These are phyloP conservation scores for Fusarium liriodendri DNA, from an alignment of 2,329 filamentous ascomycete genomes.

Conservation along the genomic window DNA sequence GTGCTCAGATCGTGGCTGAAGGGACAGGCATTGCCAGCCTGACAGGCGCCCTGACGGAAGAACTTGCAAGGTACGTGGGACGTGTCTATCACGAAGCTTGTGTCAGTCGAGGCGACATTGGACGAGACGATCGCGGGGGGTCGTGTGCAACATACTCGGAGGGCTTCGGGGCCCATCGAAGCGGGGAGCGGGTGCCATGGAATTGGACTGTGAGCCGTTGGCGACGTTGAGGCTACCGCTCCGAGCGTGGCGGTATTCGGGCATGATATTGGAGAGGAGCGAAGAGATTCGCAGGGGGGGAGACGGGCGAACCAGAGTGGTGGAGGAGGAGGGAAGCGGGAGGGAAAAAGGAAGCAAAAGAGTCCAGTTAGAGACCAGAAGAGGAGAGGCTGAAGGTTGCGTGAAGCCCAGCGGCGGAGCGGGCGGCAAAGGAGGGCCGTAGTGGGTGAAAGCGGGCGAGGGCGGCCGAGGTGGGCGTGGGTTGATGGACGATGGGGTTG, in stretches of 20 bases:
- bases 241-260: slow-evolving; percentile 68
- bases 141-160: slow-evolving; percentile 61
- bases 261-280: slow-evolving; percentile 49
- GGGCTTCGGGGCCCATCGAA: slow-evolving; percentile 73
- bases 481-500: slow-evolving; percentile 25
- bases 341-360: slow-evolving; percentile 19
- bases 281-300: slow-evolving; percentile 35
- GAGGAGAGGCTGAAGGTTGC: slow-evolving; percentile 35
- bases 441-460: slow-evolving; percentile 40
- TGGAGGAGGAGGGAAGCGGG: slow-evolving; percentile 27
- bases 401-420: slow-evolving; percentile 43
- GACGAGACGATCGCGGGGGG: slow-evolving; percentile 35
- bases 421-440: slow-evolving; percentile 43
- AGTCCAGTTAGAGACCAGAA: slow-evolving; percentile 15
- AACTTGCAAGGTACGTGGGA: slow-evolving; percentile 99
- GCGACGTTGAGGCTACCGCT: slow-evolving; percentile 68
- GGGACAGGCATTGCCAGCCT: slow-evolving; percentile 94
- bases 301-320: slow-evolving; percentile 30
- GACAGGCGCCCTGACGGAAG: slow-evolving; percentile 95
- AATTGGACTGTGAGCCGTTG: slow-evolving; percentile 45
- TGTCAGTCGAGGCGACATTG: slow-evolving; percentile 38
- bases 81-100: slow-evolving; percentile 72
- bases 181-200: slow-evolving; percentile 50
- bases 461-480: slow-evolving; percentile 40
- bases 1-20: slow-evolving; percentile 94